Evolutionary conservation across 192 early-diverging fungal genomes (phyloP), one percentile per base, ranked within the genome.

Genomic region (Coemansia aciculifera): DNA sequence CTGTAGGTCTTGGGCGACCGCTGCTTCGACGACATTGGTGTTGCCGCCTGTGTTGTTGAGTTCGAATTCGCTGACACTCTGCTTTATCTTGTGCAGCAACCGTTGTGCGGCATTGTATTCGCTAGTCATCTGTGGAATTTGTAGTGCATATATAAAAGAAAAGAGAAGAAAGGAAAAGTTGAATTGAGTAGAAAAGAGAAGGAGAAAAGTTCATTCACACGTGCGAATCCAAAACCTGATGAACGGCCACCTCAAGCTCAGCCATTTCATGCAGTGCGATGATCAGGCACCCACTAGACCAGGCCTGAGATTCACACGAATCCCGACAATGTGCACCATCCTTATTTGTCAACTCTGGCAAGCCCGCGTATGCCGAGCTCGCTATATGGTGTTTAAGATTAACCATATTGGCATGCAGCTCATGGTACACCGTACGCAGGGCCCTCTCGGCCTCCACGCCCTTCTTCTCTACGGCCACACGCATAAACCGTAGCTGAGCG

Each of bases 311-410:
- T 13, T 91, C 85, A 71, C 95, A 98, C 34, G 93, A 90, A 66
- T 92, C 92, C 36, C 73, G 57, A 72, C 98, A 99, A 36, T 86
- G 79, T 5, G 73, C 88, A 11, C 94, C 98, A 67, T 97, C 64
- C 62, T 77, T 75, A 72, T 99, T 99, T 8, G 98, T 99, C 66
- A 99, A 78, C 81, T 99, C 98, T n/a, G 96, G 95, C 48, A 99
- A 77, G 15, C 98, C 98, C 11, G 89, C 90, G 84, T 88, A 99
- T 11, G 90, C 85, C 44, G 86, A 90, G 32, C 59, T 78, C n/a
- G 86, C 76, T 32, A 98, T 86, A 38, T 72, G 73, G 60, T 62
- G 75, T 43, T 78, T 83, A 15, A 81, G 74, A 43, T 87, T 86
- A 23, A 86, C 75, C 83, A 95, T 95, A 69, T 95, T 93, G 2